Conservation (phyloP, 495 filamentous ascomycete genomes). For the Corynascus novoguineensis region DNA sequence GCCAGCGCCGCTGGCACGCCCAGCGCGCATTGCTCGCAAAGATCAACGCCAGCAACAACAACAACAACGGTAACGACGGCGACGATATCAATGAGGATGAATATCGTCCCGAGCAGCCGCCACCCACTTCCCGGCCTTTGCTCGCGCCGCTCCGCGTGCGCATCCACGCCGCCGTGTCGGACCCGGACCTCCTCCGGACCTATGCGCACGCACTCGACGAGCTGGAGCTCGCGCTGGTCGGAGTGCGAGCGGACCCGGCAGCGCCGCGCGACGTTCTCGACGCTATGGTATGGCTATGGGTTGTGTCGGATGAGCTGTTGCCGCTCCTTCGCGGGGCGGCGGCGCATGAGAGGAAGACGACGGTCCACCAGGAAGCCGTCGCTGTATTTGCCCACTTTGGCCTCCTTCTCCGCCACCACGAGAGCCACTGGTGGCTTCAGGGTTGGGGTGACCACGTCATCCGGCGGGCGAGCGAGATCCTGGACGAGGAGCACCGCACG, state of each 20-base stretch:
- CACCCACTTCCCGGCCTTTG: not conserved
- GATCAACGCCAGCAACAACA: not conserved
- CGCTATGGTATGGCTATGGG: constrained; percentile 37
- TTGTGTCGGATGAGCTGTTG: constrained; percentile 30
- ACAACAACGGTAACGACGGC: no score
- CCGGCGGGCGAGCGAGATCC: constrained; percentile 23
- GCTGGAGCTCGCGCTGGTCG: constrained; percentile 26
- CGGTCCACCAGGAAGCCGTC: constrained; percentile 34
- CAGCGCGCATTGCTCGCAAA: constrained; percentile 10
- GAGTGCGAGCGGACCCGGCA: constrained; percentile 10
- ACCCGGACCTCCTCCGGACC: constrained; percentile 12
- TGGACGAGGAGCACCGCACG: constrained; percentile 28
- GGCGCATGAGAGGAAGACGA: no score
- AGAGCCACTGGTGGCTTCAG: constrained; percentile 34
- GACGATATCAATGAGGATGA: no score
- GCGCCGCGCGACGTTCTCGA: constrained; percentile 29
- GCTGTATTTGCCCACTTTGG: constrained; percentile 35
- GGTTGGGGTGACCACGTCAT: constrained; percentile 34
- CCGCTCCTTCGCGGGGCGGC: constrained; percentile 26
- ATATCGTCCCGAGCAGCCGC: no score
- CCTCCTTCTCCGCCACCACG: constrained; percentile 28
- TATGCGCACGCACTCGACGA: constrained; percentile 30
- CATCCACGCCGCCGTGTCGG: constrained; percentile 4
- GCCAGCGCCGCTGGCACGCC: constrained; percentile 21
- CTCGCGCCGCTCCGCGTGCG: constrained; percentile 14